Conservation (phyloP, 768 basidiomycete genomes). For the Punctularia strigosozonata region DNA sequence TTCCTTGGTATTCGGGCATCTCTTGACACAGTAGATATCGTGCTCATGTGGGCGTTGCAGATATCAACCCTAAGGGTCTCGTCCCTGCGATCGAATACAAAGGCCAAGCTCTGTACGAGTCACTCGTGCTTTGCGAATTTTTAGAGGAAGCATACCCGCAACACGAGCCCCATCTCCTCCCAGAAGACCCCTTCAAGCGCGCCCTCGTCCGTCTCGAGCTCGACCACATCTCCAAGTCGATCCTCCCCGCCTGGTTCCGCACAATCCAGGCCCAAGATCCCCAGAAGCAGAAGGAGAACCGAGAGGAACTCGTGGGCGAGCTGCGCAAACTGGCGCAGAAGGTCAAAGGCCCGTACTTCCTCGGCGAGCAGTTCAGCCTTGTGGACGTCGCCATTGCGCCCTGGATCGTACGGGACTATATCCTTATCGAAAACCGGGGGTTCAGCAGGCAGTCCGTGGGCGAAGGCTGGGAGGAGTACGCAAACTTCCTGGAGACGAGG, state of each 20-base stretch:
- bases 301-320: conserved; percentile 23
- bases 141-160: conserved; percentile 48
- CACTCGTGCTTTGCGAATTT: conserved; percentile 51
- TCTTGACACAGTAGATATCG: background rate
- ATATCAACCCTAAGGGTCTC: conserved; percentile 59
- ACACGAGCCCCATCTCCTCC: conserved; percentile 34
- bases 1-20: conserved; percentile 34
- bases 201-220: conserved; percentile 45
- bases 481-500: conserved; percentile 26
- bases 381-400: conserved; percentile 47
- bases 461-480: conserved; percentile 33
- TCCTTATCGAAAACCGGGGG: conserved; percentile 35
- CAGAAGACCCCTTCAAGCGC: conserved; percentile 37
- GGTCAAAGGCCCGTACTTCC: conserved; percentile 41
- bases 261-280: conserved; percentile 23
- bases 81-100: conserved; percentile 47
- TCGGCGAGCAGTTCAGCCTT: conserved; percentile 39
- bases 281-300: conserved; percentile 26
- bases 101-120: conserved; percentile 49
- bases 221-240: conserved; percentile 39
- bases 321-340: conserved; percentile 23
- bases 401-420: conserved; percentile 38
- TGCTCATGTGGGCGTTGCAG: conserved; percentile 15
- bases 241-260: conserved; percentile 41
- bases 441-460: conserved; percentile 33